Conservation (phyloP, 1,284 basidiomycete species). For the Cutaneotrichosporon cyanovorans region DNA sequence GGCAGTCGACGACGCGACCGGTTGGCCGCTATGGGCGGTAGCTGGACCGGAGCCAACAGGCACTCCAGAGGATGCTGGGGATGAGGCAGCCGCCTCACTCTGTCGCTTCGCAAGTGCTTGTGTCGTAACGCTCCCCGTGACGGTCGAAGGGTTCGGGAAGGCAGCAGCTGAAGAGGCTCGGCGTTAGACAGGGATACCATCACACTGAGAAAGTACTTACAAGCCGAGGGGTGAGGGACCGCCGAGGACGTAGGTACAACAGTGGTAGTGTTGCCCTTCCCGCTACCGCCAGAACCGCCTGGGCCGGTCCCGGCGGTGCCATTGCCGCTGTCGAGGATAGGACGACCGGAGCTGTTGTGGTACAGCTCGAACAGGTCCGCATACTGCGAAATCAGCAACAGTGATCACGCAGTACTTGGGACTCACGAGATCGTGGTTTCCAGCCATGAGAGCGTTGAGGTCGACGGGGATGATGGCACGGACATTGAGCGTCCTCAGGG, state of each 20-base stretch:
- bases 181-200: too few relatives aligned
- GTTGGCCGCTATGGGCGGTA: not conserved
- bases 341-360: not conserved
- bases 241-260: too few relatives aligned
- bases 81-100: not conserved
- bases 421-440: constrained; percentile 54
- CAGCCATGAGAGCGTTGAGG: constrained; percentile 70
- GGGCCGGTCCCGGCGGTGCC: not conserved
- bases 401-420: not conserved
- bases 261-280: not conserved
- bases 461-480: constrained; percentile 64
- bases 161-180: too few relatives aligned
- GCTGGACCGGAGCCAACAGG: not conserved
- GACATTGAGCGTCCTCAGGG: constrained; percentile 65
- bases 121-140: too few relatives aligned
- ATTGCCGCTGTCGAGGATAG: not conserved
- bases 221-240: too few relatives aligned
- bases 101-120: too few relatives aligned
- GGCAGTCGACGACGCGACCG: not conserved
- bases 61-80: not conserved
- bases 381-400: constrained; percentile 47
- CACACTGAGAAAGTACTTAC: too few relatives aligned
- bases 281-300: not conserved
- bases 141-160: too few relatives aligned
- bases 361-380: constrained; percentile 56